phyloP scores from a whole-genome alignment of 2,329 filamentous ascomycete species.

The Zymoseptoria passerinii region DNA sequence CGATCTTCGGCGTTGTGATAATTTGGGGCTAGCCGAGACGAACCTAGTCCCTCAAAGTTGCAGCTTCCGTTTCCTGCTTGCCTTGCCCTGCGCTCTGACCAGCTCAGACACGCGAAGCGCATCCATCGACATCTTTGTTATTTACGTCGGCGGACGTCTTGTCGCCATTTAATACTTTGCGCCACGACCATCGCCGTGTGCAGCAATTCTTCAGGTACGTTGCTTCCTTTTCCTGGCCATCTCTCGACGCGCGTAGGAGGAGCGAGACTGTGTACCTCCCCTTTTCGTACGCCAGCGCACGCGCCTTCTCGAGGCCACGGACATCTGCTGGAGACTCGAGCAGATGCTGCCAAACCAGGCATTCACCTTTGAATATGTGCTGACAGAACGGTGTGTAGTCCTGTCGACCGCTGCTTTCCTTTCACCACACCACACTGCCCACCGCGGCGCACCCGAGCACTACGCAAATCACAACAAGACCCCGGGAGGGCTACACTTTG shows the following conservation, averaged over 20 bases:
- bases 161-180: background rate
- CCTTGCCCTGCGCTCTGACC: constrained; percentile 2
- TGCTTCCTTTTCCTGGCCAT: background rate
- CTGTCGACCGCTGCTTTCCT: background rate
- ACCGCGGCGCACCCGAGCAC: constrained; percentile 3
- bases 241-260: background rate
- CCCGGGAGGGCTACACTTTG: background rate
- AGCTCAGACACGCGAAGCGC: background rate
- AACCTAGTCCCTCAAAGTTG: too few species aligned
- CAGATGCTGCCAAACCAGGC: background rate
- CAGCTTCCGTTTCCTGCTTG: background rate
- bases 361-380: background rate
- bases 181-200: background rate
- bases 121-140: constrained; percentile 6
- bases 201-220: constrained; percentile 3
- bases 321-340: background rate
- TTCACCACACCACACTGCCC: constrained; percentile 4
- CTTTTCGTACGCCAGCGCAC: constrained; percentile 3
- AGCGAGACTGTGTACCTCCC: background rate
- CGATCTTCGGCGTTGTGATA: background rate
- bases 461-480: background rate
- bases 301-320: background rate
- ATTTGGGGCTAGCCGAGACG: too few species aligned
- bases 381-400: background rate
- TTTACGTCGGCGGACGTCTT: constrained; percentile 1